Evolutionary conservation across 2,329 filamentous ascomycete species (phyloP).

Genomic region (Hypocreales sp.): DNA sequence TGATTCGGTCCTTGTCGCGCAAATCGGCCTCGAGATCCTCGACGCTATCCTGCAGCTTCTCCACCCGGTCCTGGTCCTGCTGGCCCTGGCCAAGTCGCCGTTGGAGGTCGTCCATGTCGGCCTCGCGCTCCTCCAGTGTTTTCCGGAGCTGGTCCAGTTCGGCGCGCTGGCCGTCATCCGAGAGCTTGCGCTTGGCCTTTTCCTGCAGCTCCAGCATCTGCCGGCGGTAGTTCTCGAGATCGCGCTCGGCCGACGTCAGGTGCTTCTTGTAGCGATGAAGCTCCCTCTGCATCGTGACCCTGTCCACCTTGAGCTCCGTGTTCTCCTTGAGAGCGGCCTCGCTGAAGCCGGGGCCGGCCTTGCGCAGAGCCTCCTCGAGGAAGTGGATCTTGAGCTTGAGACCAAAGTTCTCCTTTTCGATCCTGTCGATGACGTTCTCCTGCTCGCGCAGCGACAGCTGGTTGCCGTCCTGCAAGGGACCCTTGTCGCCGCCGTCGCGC

Average conservation of each 20-base stretch:
- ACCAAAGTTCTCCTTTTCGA: conserved; percentile 97
- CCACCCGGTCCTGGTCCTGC: conserved; percentile 40
- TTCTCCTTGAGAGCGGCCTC: conserved; percentile 86
- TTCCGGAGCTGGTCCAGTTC: conserved; percentile 44
- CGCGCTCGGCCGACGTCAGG: conserved; percentile 65
- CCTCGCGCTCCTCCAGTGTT: conserved; percentile 40
- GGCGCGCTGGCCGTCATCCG: conserved; percentile 50
- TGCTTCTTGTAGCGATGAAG: conserved; percentile 76
- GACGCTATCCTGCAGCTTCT: conserved; percentile 57
- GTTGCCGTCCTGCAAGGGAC: conserved; percentile 70
- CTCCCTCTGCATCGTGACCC: conserved; percentile 78
- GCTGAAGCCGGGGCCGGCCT: conserved; percentile 78
- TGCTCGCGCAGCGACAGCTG: conserved; percentile 86
- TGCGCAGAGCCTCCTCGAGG: conserved; percentile 76
- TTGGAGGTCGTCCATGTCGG: conserved; percentile 44
- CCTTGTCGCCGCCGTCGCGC: conserved; percentile 45
- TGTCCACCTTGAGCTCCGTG: conserved; percentile 87
- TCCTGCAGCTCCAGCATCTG: conserved; percentile 75
- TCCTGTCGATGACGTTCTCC: conserved; percentile 86
- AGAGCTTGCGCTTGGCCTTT: conserved; percentile 60
- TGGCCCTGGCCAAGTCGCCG: conserved; percentile 41
- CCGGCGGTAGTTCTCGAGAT: conserved; percentile 68
- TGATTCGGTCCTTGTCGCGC: conserved; percentile 56
- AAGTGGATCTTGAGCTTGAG: conserved; percentile 96
- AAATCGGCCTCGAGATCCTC: conserved; percentile 62